These are phyloP conservation scores for Plasmodium coatneyi DNA, from an alignment of 169 alveolate genomes.

Conservation along the genomic window DNA sequence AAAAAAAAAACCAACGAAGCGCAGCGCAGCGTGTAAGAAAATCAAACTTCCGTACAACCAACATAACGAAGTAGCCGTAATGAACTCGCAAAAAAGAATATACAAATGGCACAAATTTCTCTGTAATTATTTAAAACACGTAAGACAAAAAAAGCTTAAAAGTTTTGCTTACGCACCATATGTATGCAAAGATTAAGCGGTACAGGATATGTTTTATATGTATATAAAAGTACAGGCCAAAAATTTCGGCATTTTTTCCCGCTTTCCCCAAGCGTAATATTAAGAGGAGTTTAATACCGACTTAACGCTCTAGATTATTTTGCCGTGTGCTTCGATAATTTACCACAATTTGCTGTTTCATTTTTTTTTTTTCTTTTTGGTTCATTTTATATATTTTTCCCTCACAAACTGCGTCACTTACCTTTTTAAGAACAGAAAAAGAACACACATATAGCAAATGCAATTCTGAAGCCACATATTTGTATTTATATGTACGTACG, in stretches of 20 bases:
- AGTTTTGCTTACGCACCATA: background rate
- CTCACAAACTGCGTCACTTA: background rate
- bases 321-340: background rate
- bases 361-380: background rate
- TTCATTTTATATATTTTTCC: background rate
- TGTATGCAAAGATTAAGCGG: background rate
- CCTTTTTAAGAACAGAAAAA: slow-evolving; percentile 5
- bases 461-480: background rate
- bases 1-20: background rate
- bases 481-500: background rate
- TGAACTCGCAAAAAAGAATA: background rate
- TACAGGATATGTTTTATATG: background rate
- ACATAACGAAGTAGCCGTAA: background rate
- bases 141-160: background rate
- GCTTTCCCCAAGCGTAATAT: background rate
- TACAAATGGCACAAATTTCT: background rate
- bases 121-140: background rate
- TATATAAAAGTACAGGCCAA: background rate
- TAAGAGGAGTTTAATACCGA: background rate
- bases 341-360: background rate
- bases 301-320: slow-evolving; percentile 26
- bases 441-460: background rate
- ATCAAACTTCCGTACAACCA: background rate
- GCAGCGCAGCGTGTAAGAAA: background rate
- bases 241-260: background rate